A percentile compares a stretch with the other conserved stretches of the same genome.
Conservation (phyloP, 139 green algal species). For the Chlorella vulgaris region DNA sequence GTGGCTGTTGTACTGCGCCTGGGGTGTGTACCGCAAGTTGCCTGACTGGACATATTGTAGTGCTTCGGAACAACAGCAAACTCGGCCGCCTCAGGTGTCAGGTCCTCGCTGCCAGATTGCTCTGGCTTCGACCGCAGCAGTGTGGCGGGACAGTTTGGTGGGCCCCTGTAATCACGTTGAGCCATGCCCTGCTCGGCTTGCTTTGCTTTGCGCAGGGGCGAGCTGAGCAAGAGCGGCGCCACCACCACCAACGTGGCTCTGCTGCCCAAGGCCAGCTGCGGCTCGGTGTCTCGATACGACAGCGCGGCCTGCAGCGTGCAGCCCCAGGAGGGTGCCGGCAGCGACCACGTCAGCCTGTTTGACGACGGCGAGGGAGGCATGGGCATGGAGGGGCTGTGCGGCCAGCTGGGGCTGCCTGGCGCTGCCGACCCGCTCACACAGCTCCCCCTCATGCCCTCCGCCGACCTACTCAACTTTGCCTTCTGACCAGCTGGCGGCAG, state of each 20-base stretch:
- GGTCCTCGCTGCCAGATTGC: too few species aligned
- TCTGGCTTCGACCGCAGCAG: too few species aligned
- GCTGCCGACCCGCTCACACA: background rate
- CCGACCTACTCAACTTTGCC: conserved; percentile 18
- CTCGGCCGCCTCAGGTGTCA: too few species aligned
- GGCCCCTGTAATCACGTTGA: too few species aligned
- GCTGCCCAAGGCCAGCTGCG: conserved; percentile 1
- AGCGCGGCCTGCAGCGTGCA: background rate
- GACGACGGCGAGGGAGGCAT: background rate
- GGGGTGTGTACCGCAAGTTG: too few species aligned
- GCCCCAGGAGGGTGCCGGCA: background rate
- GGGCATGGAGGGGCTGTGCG: background rate
- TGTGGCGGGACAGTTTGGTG: too few species aligned
- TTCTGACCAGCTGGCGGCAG: background rate
- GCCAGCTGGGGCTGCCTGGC: background rate
- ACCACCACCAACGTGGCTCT: background rate
- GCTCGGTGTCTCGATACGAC: background rate
- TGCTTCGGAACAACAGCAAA: too few species aligned
- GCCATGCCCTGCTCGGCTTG: too few species aligned
- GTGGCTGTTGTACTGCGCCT: too few species aligned
- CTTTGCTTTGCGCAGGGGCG: conserved; percentile 1
- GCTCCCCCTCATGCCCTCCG: conserved; percentile 1
- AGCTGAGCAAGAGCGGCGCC: conserved; percentile 21
- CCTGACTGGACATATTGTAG: too few species aligned
- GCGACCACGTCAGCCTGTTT: background rate